These are phyloP conservation scores for Xylaria nigripes DNA, from an alignment of 495 filamentous ascomycete genomes.

Conservation along the genomic window DNA sequence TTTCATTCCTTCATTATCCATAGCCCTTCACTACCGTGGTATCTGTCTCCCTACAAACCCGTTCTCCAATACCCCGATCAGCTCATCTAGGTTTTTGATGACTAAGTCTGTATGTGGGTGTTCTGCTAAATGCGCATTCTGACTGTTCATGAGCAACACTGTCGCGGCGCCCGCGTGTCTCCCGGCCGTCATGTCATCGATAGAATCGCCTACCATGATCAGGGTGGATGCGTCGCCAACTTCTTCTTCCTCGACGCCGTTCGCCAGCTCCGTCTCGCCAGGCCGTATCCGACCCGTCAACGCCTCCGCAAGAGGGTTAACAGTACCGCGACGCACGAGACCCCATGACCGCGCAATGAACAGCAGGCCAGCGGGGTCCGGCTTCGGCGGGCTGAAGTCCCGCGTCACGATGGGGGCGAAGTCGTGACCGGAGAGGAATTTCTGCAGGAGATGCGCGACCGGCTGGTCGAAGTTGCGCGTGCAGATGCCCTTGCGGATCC, in stretches of 20 bases:
- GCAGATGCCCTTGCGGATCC: constrained; percentile 72
- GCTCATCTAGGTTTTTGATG: constrained; percentile 58
- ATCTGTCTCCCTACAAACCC: constrained; percentile 48
- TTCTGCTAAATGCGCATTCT: constrained; percentile 60
- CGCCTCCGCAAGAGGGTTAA: too few species aligned
- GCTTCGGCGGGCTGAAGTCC: constrained; percentile 78
- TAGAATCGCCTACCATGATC: constrained; percentile 72
- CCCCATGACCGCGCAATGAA: constrained; percentile 75
- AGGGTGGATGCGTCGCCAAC: constrained; percentile 39
- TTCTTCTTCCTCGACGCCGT: constrained; percentile 20
- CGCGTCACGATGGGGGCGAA: constrained; percentile 83
- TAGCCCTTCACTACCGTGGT: constrained; percentile 1
- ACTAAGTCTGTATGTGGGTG: constrained; percentile 74
- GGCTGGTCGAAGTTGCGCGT: constrained; percentile 87
- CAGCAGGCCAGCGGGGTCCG: constrained; percentile 77
- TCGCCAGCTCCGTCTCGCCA: not conserved
- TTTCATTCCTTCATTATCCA: not conserved
- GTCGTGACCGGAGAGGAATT: constrained; percentile 55
- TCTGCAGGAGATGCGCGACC: constrained; percentile 57
- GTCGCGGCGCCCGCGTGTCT: constrained; percentile 79
- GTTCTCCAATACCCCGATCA: constrained; percentile 59
- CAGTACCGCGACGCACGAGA: constrained; percentile 46
- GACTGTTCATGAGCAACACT: constrained; percentile 75
- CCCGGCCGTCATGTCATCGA: constrained; percentile 92
- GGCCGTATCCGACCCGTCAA: not conserved